Evolutionary conservation across 2,329 filamentous ascomycete genomes (phyloP), one percentile per base, ranked within the genome.

Genomic region (Fusarium torulosum): DNA sequence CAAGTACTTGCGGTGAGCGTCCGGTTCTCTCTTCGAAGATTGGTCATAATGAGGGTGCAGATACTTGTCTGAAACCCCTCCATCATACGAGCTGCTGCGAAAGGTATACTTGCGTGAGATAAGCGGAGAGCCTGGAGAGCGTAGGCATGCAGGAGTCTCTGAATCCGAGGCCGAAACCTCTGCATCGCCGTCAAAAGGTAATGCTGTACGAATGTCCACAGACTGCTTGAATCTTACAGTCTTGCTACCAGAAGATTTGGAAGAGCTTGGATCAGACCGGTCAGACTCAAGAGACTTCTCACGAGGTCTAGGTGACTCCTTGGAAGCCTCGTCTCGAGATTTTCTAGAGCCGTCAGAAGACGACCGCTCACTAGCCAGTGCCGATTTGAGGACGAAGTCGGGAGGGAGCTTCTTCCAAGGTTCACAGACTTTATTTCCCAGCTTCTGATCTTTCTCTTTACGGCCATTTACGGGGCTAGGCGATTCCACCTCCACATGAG

Each of bases 211-310:
- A 38, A 67, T 64, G 10, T 74, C 58, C 6, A 73, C 63, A 11
- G 61, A 64, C 10, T 67, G 41, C 29, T 66, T 71, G 60, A 76
- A 75, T 17, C 70, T 71, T 8, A 74, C 70, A 17, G 70, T 74
- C 44, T 74, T 75, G 59, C 67, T 72, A 14, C 63, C 51, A 4
- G 67, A 66, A 14, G 72, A 73, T 42, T 67, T 74, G 3, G 61
- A 40, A 6, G 72, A 74, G n/a, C 55, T 65, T 35, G 66, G 64
- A 1, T 61, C 59, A n/a, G 70, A 73, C 20, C 66, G 23, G 4
- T 72, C 64, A 20, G 72, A 70, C 23, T 67, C 59, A 9, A 58
- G 38, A 10, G 63, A 59, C 25, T 59, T 66, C 14, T 59, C 67
- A 19, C 53, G 56, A 14, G 19, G 41, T 19, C 57, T 52, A 21